Percentiles rank a stretch among this genome's conserved stretches.
phyloP scores from a whole-genome alignment of 192 early-diverging fungal species.

The Phlyctochytrium planicorne region DNA sequence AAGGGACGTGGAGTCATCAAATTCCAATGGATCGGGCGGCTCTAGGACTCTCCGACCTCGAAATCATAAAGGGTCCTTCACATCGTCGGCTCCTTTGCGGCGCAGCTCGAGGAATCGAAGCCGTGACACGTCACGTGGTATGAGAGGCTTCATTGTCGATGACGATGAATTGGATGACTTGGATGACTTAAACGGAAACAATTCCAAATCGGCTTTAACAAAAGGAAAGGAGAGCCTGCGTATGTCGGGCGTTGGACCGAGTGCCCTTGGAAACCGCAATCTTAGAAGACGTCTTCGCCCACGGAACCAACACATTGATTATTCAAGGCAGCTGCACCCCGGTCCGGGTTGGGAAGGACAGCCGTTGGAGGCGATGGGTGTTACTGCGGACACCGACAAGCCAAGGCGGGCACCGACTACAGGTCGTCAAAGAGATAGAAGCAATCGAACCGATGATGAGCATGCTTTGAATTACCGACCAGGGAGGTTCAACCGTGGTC shows the following conservation, averaged over 20 bases:
- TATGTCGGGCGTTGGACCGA: background rate
- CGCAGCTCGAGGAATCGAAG: background rate
- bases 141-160: background rate
- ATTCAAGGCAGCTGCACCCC: conserved; percentile 19
- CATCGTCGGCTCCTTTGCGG: background rate
- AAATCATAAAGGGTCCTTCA: background rate
- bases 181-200: background rate
- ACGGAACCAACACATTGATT: conserved; percentile 15
- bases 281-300: conserved; percentile 7
- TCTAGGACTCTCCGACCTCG: background rate
- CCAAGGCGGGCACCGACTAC: conserved; percentile 4
- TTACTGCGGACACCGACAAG: background rate
- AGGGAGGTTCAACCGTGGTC: background rate
- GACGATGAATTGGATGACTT: background rate
- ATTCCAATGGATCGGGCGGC: no score
- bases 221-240: background rate
- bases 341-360: conserved; percentile 20
- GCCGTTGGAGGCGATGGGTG: conserved; percentile 6
- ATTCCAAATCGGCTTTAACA: background rate
- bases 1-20: no score
- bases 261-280: conserved; percentile 1
- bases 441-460: no score
- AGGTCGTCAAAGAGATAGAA: background rate
- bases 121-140: background rate
- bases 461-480: no score